Evolutionary conservation across 495 filamentous ascomycete species (phyloP).

Genomic region (Aspergillus conjunctus): DNA sequence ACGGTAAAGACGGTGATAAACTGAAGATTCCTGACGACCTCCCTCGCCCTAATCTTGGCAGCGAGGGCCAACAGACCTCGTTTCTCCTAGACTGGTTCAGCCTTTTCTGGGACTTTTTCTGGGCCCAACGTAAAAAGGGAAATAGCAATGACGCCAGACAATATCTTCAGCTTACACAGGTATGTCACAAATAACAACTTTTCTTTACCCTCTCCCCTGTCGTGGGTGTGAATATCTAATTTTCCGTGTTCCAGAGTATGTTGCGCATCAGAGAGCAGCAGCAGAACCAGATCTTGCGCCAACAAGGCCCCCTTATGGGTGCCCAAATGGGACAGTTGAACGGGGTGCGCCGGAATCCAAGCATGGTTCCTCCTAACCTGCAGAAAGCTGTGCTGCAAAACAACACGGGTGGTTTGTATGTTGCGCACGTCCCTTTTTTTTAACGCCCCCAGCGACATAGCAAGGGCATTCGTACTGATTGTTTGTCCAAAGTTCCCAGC

Average conservation of each 20-base stretch:
- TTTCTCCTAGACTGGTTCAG: constrained; percentile 96
- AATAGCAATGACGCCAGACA: constrained; percentile 58
- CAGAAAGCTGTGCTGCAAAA: constrained; percentile 78
- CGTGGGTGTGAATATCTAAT: constrained; percentile 20
- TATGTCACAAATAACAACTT: constrained; percentile 41
- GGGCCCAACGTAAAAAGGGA: constrained; percentile 69
- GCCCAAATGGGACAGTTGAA: constrained; percentile 63
- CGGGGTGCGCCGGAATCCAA: constrained; percentile 42
- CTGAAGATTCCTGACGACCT: constrained; percentile 77
- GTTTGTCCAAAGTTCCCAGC: constrained; percentile 34
- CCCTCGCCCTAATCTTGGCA: constrained; percentile 69
- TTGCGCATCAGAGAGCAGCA: constrained; percentile 52
- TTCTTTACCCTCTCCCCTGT: constrained; percentile 10
- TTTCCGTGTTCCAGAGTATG: constrained; percentile 35
- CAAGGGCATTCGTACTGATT: constrained; percentile 23
- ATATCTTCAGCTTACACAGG: constrained; percentile 81
- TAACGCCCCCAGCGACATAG: constrained; percentile 10
- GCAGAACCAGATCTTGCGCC: constrained; percentile 67
- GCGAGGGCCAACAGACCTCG: constrained; percentile 63
- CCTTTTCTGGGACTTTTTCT: constrained; percentile 94
- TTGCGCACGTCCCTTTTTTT: constrained; percentile 12
- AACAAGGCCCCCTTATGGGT: constrained; percentile 67
- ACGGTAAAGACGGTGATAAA: constrained; percentile 74
- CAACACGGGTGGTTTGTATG: constrained; percentile 53
- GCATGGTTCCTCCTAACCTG: constrained; percentile 54